Evolutionary conservation across 176 grass and related monocot species (phyloP).

Genomic region (Rhipidocladum racemiflorum): DNA sequence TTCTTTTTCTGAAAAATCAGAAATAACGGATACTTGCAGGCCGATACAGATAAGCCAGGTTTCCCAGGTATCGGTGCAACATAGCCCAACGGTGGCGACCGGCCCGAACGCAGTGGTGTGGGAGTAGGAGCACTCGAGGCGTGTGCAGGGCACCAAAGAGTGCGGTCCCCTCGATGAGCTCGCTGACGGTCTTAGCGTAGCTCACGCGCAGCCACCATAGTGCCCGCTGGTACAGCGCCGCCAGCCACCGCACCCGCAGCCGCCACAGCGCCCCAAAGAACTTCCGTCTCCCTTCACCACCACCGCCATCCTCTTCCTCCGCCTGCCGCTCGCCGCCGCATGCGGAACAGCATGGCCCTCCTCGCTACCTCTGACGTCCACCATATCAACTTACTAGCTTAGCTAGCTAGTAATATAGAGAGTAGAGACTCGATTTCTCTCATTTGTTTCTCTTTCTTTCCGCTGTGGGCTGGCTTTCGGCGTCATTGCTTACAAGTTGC

Average conservation of each 20-base stretch:
- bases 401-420: neutral
- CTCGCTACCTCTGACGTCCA: neutral
- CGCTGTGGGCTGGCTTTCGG: conserved; percentile 10
- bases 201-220: conserved; percentile 38
- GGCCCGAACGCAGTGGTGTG: conserved; percentile 43
- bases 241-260: conserved; percentile 40
- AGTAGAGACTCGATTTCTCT: neutral
- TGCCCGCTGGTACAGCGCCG: conserved; percentile 36
- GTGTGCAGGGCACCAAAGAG: conserved; percentile 36
- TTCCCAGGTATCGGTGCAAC: too few species aligned
- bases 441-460: neutral
- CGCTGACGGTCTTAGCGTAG: conserved; percentile 37
- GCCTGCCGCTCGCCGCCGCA: neutral
- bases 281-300: neutral
- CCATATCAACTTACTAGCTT: neutral
- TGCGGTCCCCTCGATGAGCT: conserved; percentile 44
- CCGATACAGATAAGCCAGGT: too few species aligned
- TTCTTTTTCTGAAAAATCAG: too few species aligned
- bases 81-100: conserved; percentile 32
- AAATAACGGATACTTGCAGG: too few species aligned
- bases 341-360: conserved; percentile 29
- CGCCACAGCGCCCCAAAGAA: conserved; percentile 45
- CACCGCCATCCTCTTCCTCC: conserved; percentile 39
- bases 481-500: conserved; percentile 12
- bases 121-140: conserved; percentile 39